These are phyloP conservation scores for Phytophthora colocasiae DNA, from an alignment of 352 stramenopile genomes.

Conservation along the genomic window DNA sequence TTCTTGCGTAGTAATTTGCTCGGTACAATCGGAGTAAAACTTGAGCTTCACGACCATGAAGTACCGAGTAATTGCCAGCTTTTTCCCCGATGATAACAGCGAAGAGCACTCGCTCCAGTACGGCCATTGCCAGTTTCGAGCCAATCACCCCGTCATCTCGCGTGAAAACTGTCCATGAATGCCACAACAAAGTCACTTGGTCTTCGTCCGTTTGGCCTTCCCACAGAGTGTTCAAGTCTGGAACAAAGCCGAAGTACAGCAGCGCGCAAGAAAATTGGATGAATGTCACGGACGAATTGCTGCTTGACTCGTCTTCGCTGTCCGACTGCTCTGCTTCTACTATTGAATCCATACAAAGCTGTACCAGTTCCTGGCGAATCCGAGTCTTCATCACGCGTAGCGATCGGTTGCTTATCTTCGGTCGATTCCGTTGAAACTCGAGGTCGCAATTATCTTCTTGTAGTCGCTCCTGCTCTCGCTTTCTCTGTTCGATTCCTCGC, in stretches of 20 bases:
- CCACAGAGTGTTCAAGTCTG: slow-evolving; percentile 46
- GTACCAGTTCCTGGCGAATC: slow-evolving; percentile 42
- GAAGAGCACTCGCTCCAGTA: slow-evolving; percentile 27
- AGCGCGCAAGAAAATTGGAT: slow-evolving; percentile 68
- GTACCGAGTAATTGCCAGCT: slow-evolving; percentile 2
- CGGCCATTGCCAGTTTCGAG: slow-evolving; percentile 15
- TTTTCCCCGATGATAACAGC: slow-evolving; percentile 30
- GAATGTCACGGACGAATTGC: slow-evolving; percentile 31
- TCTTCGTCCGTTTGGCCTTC: slow-evolving; percentile 13
- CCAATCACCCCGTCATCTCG: slow-evolving; percentile 7
- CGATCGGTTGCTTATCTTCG: slow-evolving; percentile 47
- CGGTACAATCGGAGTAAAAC: slow-evolving; percentile 40
- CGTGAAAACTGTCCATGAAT: slow-evolving; percentile 51
- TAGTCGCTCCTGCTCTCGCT: slow-evolving; percentile 34
- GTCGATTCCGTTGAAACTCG: slow-evolving; percentile 28
- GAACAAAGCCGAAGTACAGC: slow-evolving; percentile 65
- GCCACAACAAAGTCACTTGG: slow-evolving; percentile 56
- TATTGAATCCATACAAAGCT: slow-evolving; percentile 40
- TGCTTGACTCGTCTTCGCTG: neutral
- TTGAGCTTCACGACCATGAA: slow-evolving; percentile 17
- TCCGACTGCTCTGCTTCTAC: neutral
- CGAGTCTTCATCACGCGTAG: slow-evolving; percentile 47
- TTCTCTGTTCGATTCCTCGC: slow-evolving; percentile 48
- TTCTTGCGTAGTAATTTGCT: slow-evolving; percentile 45
- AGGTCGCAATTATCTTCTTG: slow-evolving; percentile 28